Evolutionary conservation across 352 stramenopile species (phyloP).

Genomic region (Phytophthora cryptogea): DNA sequence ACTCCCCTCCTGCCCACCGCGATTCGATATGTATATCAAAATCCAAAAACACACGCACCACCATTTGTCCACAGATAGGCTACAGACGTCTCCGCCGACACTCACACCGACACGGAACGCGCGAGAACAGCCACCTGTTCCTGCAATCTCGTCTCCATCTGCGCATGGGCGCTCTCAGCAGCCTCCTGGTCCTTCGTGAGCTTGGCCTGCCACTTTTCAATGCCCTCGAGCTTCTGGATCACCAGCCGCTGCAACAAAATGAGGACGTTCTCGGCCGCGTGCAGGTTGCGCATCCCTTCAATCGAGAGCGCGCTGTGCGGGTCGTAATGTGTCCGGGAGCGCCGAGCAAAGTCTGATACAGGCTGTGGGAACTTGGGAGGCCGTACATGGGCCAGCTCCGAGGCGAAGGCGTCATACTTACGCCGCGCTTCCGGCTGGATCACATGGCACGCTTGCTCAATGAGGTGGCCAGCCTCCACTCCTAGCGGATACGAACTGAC

Average conservation of each 20-base stretch:
- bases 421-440: conserved; percentile 81
- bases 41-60: conserved; percentile 37
- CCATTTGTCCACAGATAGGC: conserved; percentile 32
- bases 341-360: conserved; percentile 62
- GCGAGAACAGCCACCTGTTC: conserved; percentile 69
- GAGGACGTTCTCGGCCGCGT: conserved; percentile 77
- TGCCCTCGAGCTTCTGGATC: conserved; percentile 81
- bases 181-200: conserved; percentile 65
- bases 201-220: conserved; percentile 77
- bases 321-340: conserved; percentile 56
- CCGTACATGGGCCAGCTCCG: conserved; percentile 50
- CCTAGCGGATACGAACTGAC: conserved; percentile 72
- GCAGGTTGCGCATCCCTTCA: conserved; percentile 80
- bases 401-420: conserved; percentile 71
- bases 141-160: conserved; percentile 68
- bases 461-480: conserved; percentile 74
- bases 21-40: conserved; percentile 39
- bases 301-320: conserved; percentile 62
- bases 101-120: conserved; percentile 62
- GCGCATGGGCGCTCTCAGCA: conserved; percentile 59
- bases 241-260: conserved; percentile 84
- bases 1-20: conserved; percentile 24
- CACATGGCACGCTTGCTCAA: conserved; percentile 68
- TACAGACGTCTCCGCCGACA: conserved; percentile 17
- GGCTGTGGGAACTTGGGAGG: conserved; percentile 69